Evolutionary conservation across 73 alveolate species (phyloP), one percentile per base, ranked within the genome.

Genomic region (Halteria grandinella): DNA sequence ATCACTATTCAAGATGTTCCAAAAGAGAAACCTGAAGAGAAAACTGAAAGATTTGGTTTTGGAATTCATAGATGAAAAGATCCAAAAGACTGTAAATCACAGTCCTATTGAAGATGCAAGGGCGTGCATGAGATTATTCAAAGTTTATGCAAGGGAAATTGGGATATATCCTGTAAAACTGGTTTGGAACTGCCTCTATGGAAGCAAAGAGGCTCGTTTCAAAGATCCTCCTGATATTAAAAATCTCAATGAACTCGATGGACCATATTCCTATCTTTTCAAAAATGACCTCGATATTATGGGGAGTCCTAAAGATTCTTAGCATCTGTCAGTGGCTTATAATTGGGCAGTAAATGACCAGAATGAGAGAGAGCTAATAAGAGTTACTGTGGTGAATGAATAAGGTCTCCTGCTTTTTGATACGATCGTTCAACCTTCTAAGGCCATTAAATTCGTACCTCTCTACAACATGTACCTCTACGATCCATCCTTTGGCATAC

Each of bases 31-130:
- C 34, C 17, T 79, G 28, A 63, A 51, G 43, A 5, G 90, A n/a
- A 80, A 80, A 43, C 53, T 80, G n/a, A 80, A 69, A 48, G 90
- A 80, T 32, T 54, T 80, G 54, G 44, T 55, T 5, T 23, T 34
- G 0, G 85, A 80, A 41, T 80, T 28, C 33, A 62, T 80, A 0
- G 82, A 80, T 53, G 85, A 37, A 25, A 17, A 60, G 28, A 80
- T 80, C 20, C 74, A 80, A 55, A 48, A 48, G 37, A 70, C 84
- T 0, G 32, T 58, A 18, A 70, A 80, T 69, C 90, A 80, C 31
- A 62, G 84, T 40, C 90, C 90, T 12, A 66, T 80, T 23, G 90
- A 80, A 55, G 90, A 80, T 69, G 90, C 90, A 7, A 69, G 51
- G 23, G 84, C 85, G 0, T 80, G 90, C 62, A 80, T 80, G 41